phyloP scores from a whole-genome alignment of 202 grass and related monocot species.

The Schoenoplectus tabernaemontani region DNA sequence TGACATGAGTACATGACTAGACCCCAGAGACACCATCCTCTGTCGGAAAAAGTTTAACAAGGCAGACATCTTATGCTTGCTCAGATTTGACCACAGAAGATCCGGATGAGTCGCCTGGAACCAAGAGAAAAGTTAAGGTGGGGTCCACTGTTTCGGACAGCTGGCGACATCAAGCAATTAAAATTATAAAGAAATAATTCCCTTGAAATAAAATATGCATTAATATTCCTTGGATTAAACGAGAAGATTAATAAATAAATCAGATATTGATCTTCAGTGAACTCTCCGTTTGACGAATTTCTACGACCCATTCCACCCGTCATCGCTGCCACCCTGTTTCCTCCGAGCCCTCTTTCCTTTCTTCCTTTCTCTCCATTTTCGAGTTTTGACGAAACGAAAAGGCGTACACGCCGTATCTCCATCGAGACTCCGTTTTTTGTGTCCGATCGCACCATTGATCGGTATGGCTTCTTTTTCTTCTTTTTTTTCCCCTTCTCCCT shows the following conservation, averaged over 20 bases:
- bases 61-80: not conserved
- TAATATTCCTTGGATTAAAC: not conserved
- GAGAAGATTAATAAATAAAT: not conserved
- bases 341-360: not conserved
- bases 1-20: not conserved
- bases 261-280: not conserved
- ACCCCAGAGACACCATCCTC: not conserved
- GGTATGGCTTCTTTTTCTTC: not conserved
- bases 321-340: slow-evolving; percentile 14
- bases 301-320: slow-evolving; percentile 1
- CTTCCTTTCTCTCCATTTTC: slow-evolving; percentile 3
- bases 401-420: not conserved
- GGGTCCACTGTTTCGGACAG: not conserved
- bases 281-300: not conserved
- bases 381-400: not conserved
- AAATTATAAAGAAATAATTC: not conserved
- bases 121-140: slow-evolving; percentile 4
- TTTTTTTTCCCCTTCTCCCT: not conserved
- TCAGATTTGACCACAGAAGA: not conserved
- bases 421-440: not conserved
- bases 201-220: not conserved
- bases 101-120: not conserved
- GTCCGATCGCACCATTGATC: not conserved
- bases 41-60: not conserved
- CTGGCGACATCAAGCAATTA: slow-evolving; percentile 11